Evolutionary conservation across 164 flowering plant species (phyloP).

Genomic region (Piper betle): DNA sequence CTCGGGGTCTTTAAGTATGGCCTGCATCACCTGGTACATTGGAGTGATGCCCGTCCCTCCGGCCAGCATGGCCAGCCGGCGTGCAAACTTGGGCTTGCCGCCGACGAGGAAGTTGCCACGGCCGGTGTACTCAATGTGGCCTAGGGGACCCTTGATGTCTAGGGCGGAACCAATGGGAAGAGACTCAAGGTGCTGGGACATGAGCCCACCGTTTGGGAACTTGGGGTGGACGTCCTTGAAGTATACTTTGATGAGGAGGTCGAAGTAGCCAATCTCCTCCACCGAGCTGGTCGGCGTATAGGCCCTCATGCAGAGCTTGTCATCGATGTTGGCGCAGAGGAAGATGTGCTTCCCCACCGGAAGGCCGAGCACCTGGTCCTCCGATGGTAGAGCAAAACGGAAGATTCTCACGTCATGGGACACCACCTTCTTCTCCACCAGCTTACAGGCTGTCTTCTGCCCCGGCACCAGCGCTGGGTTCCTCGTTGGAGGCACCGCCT

Average conservation of each 20-base stretch:
- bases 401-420: conserved; percentile 70
- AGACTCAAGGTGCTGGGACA: conserved; percentile 76
- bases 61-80: conserved; percentile 70
- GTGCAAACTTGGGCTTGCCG: conserved; percentile 60
- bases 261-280: conserved; percentile 70
- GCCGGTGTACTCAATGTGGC: conserved; percentile 80
- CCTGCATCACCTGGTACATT: conserved; percentile 78
- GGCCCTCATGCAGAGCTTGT: conserved; percentile 75
- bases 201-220: conserved; percentile 76
- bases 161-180: conserved; percentile 38
- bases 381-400: conserved; percentile 55
- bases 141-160: conserved; percentile 82
- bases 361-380: conserved; percentile 62
- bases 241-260: conserved; percentile 68
- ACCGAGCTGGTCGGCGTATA: conserved; percentile 68
- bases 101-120: conserved; percentile 55
- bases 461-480: conserved; percentile 45
- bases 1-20: conserved; percentile 66
- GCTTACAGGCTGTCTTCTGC: conserved; percentile 58
- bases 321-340: conserved; percentile 53
- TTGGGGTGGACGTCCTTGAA: conserved; percentile 57
- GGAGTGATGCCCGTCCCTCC: conserved; percentile 98
- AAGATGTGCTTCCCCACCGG: conserved; percentile 91
- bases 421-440: conserved; percentile 36
- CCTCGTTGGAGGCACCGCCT: conserved; percentile 13